Percentiles rank a stretch among this genome's conserved stretches.
Evolutionary conservation across 257 asterid species (phyloP).

Genomic region (Solanum sitiens): DNA sequence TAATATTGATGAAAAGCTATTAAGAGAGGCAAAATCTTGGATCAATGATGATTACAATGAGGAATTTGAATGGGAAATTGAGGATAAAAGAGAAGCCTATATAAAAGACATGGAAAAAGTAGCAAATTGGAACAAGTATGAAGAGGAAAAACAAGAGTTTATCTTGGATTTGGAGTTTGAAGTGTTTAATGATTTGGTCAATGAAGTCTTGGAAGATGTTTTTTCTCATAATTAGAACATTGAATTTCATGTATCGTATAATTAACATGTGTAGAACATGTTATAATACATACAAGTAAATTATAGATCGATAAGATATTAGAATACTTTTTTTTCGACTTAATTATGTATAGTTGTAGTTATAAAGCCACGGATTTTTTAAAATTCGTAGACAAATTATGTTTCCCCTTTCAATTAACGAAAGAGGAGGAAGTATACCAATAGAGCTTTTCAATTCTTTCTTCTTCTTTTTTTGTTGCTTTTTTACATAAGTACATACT

Average conservation of each 20-base stretch:
- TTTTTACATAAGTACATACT: background rate
- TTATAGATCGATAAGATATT: background rate
- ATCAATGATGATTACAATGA: conserved; percentile 26
- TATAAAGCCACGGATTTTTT: background rate
- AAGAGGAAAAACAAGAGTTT: conserved; percentile 39
- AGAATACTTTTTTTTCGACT: background rate
- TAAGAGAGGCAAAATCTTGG: conserved; percentile 33
- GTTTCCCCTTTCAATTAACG: background rate
- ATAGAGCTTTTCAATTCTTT: background rate
- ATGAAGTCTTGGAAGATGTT: conserved; percentile 33
- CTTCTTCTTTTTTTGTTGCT: background rate
- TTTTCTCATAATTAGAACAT: background rate
- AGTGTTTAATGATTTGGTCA: conserved; percentile 30
- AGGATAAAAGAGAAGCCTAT: conserved; percentile 28
- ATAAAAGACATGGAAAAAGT: conserved; percentile 49
- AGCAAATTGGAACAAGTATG: conserved; percentile 35
- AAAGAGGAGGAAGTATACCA: background rate
- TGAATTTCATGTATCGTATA: background rate
- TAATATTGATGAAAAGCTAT: conserved; percentile 10
- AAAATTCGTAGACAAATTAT: background rate
- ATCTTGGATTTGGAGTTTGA: conserved; percentile 25
- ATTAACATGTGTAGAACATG: background rate
- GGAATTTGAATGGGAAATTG: conserved; percentile 38
- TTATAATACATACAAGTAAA: background rate
- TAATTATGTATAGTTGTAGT: background rate